Conservation (phyloP, 768 basidiomycete species). For the Leccinum disarticulatum region DNA sequence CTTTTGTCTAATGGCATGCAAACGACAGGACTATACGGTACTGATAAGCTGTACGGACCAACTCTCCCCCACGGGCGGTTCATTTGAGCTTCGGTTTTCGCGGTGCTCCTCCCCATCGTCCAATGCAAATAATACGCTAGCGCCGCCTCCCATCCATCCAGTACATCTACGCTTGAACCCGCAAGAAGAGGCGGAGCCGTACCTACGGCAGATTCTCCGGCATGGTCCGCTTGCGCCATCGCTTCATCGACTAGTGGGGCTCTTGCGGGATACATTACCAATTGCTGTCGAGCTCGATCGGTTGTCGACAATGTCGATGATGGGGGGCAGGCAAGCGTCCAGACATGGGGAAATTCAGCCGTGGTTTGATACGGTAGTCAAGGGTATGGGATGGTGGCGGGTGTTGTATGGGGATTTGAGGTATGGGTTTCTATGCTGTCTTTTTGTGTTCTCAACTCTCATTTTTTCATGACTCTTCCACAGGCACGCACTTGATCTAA, state of each 20-base stretch:
- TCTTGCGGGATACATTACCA: slow-evolving; percentile 76
- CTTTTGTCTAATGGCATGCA: neutral
- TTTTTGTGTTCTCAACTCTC: neutral
- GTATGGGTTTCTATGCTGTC: slow-evolving; percentile 33
- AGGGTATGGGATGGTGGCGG: slow-evolving; percentile 82
- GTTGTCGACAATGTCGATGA: slow-evolving; percentile 38
- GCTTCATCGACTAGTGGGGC: slow-evolving; percentile 61
- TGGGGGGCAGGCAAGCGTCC: neutral
- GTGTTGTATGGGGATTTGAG: slow-evolving; percentile 67
- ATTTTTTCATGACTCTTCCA: neutral
- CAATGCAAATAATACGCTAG: slow-evolving; percentile 20
- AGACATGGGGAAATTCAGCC: slow-evolving; percentile 8
- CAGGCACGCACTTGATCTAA: slow-evolving; percentile 79
- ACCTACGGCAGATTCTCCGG: slow-evolving; percentile 68
- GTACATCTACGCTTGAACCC: slow-evolving; percentile 50
- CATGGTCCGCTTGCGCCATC: slow-evolving; percentile 66
- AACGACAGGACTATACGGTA: slow-evolving; percentile 65
- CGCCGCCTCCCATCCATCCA: slow-evolving; percentile 33
- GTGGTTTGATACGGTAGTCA: slow-evolving; percentile 67
- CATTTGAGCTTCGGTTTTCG: slow-evolving; percentile 73
- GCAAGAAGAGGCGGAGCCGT: slow-evolving; percentile 76
- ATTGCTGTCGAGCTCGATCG: slow-evolving; percentile 69
- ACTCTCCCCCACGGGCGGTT: slow-evolving; percentile 63
- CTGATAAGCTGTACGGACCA: slow-evolving; percentile 80
- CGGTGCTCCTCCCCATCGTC: slow-evolving; percentile 35